Conservation (phyloP, 1,284 basidiomycete species). For the Neotropicomus parvogracilis region DNA sequence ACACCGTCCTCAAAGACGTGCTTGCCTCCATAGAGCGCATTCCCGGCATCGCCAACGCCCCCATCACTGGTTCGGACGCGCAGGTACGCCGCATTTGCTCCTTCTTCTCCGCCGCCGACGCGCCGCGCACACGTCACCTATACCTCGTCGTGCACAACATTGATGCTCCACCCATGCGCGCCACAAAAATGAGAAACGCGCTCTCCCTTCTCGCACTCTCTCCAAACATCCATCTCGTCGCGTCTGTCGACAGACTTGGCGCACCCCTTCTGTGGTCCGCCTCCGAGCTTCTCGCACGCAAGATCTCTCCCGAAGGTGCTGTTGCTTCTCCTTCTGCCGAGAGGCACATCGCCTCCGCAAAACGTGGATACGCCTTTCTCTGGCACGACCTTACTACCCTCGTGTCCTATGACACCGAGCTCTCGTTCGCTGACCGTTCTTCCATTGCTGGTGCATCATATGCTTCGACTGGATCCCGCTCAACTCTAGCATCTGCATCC, state of each 20-base stretch:
- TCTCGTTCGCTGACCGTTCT: constrained; percentile 61
- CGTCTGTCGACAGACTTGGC: constrained; percentile 83
- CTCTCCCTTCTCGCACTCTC: constrained; percentile 69
- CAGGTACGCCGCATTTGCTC: constrained; percentile 62
- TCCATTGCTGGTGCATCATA: constrained; percentile 53
- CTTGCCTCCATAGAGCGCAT: constrained; percentile 63
- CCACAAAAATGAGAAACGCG: constrained; percentile 55
- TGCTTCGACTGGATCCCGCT: constrained; percentile 37
- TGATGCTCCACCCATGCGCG: constrained; percentile 70
- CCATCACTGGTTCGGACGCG: constrained; percentile 47
- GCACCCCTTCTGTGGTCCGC: constrained; percentile 75
- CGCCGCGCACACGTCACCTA: constrained; percentile 41
- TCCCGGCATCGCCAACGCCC: constrained; percentile 46
- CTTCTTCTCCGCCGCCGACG: constrained; percentile 47
- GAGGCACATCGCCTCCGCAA: constrained; percentile 26
- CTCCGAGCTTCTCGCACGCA: constrained; percentile 52
- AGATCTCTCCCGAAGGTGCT: constrained; percentile 13
- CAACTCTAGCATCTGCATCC: constrained; percentile 32
- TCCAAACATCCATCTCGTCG: constrained; percentile 73
- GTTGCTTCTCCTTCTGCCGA: neutral
- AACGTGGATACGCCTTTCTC: constrained; percentile 74
- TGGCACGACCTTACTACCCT: constrained; percentile 89
- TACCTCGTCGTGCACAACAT: constrained; percentile 87
- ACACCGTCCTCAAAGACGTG: constrained; percentile 67
- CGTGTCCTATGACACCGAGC: constrained; percentile 75